Evolutionary conservation across 2,329 filamentous ascomycete species (phyloP).

Genomic region (Ceratocystis huliohia): DNA sequence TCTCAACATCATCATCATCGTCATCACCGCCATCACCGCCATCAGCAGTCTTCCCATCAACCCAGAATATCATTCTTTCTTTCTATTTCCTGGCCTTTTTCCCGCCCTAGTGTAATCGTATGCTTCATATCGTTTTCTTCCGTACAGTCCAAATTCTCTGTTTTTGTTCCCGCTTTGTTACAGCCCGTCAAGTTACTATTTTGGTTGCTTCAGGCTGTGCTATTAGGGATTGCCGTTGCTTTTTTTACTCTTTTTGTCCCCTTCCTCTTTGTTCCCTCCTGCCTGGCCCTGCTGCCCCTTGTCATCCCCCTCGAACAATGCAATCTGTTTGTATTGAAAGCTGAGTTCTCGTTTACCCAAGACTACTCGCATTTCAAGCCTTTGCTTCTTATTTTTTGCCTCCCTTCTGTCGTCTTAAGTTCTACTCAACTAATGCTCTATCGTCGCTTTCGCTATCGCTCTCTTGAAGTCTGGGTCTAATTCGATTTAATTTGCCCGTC

Average conservation of each 20-base stretch:
- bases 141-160: not conserved
- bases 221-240: conserved; percentile 5
- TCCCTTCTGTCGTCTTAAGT: conserved; percentile 1
- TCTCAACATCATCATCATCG: no score
- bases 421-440: not conserved
- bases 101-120: no score
- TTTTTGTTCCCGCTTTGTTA: not conserved
- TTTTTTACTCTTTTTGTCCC: not conserved
- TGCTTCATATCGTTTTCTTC: not conserved
- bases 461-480: no score
- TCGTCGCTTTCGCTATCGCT: no score
- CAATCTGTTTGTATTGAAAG: conserved; percentile 1
- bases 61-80: not conserved
- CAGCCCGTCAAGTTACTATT: conserved; percentile 3
- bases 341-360: conserved; percentile 1
- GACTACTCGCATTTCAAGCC: not conserved
- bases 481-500: not conserved
- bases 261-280: not conserved
- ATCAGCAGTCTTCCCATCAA: not conserved
- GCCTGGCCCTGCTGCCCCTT: not conserved
- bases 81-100: no score
- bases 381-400: not conserved
- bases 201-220: conserved; percentile 4
- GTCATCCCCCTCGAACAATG: not conserved
- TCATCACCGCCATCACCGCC: no score